Evolutionary conservation across 1,139 yeast species (phyloP), one percentile per base, ranked within the genome.

Genomic region (Hyphopichia burtonii): DNA sequence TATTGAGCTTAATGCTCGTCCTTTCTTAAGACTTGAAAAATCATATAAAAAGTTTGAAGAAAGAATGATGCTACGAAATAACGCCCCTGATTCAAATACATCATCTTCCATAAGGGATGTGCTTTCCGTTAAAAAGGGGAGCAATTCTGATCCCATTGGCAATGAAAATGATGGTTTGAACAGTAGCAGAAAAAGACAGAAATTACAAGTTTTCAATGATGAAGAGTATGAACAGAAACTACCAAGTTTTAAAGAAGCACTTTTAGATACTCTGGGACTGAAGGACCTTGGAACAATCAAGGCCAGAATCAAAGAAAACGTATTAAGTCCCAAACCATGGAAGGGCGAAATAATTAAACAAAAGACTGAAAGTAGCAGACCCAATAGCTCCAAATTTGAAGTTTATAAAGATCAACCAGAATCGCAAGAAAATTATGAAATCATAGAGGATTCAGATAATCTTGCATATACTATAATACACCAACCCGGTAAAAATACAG

Each of bases 221-320:
- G 55, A 54, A 1, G 41, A 44, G 22, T 12, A 6, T n/a, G 27
- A 18, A 19, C 15, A 5, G 11, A 20, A n/a, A 3, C 3, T 25
- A 3, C 37, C 37, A 7, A 33, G 15, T 10, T 30, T 38, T n/a
- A 38, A 34, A 20, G 41, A 33, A 9, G 11, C 34, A 2, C 27
- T 38, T 4, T 18, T 38, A 19, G 41, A 38, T 28, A 17, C 25
- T 9, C 28, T 30, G 23, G 37, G 34, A 4, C 37, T 34, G 34
- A 43, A 47, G 35, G 65, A 70, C 7, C 56, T 85, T 14, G 89
- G 83, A 5, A 53, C 81, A 0, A 59, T 80, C 3, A 69, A 69
- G 10, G 62, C 68, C 7, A 63, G 87, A 42, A 71, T 71, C 40
- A 86, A 87, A 56, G 96, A 89, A 56, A 89, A 89, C 53, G 63